A percentile compares a stretch with the other conserved stretches of the same genome.
Evolutionary conservation across 768 basidiomycete genomes (phyloP).

Genomic region (Auricularia auricula-judae): DNA sequence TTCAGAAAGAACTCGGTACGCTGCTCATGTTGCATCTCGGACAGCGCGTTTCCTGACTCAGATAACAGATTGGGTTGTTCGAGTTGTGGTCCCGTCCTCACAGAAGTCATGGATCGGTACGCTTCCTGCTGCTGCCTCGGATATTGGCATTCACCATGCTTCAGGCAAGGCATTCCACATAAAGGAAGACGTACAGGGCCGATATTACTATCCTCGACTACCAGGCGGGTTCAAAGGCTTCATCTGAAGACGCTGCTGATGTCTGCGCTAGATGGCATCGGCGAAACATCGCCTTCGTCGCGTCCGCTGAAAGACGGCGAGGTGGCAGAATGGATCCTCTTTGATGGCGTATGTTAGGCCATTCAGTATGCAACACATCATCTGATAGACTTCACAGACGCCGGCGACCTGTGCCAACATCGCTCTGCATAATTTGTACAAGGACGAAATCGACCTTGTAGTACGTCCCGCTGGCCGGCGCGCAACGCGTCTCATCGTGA

Average conservation of each 20-base stretch:
- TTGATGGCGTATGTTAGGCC: conserved; percentile 55
- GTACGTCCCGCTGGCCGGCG: conserved; percentile 30
- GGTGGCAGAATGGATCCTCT: conserved; percentile 81
- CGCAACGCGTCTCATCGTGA: not conserved
- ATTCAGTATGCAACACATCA: not conserved
- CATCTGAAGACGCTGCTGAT: not conserved
- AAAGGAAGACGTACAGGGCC: conserved; percentile 55
- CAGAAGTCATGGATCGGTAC: conserved; percentile 86
- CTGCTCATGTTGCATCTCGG: not conserved
- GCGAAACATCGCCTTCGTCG: conserved; percentile 51
- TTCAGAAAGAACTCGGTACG: conserved; percentile 51
- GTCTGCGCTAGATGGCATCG: conserved; percentile 39
- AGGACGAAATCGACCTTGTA: conserved; percentile 80
- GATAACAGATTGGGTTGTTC: conserved; percentile 59
- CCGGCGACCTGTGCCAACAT: conserved; percentile 90
- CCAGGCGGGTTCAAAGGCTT: conserved; percentile 27
- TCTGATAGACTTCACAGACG: conserved; percentile 34
- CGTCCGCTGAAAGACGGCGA: conserved; percentile 68
- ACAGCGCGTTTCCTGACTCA: not conserved
- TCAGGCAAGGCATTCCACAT: conserved; percentile 75
- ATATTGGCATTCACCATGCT: not conserved
- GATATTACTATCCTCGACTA: conserved; percentile 64
- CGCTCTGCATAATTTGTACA: conserved; percentile 80
- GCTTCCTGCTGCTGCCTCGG: conserved; percentile 9
- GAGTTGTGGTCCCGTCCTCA: conserved; percentile 66